Evolutionary conservation across 129 eudicot species (phyloP).

Genomic region (Tagetes patula): DNA sequence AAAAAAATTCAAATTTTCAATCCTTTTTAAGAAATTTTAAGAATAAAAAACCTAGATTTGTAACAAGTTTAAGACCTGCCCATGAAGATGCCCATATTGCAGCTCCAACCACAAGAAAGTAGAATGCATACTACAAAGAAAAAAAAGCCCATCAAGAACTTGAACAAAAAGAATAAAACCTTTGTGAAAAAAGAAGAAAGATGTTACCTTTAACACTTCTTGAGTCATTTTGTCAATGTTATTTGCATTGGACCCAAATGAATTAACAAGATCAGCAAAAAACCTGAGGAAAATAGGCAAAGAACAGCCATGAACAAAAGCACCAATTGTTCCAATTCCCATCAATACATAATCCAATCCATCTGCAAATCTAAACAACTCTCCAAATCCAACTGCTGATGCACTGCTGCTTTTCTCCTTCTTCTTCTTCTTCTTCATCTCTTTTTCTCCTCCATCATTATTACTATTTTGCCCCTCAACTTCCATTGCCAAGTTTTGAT

Average conservation of each 20-base stretch:
- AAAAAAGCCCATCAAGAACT: slow-evolving; percentile 54
- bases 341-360: slow-evolving; percentile 72
- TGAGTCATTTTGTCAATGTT: slow-evolving; percentile 88
- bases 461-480: slow-evolving; percentile 32
- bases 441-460: slow-evolving; percentile 30
- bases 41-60: slow-evolving; percentile 65
- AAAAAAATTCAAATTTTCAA: slow-evolving; percentile 24
- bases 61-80: slow-evolving; percentile 84
- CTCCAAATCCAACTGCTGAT: slow-evolving; percentile 58
- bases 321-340: slow-evolving; percentile 82
- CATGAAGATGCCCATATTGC: slow-evolving; percentile 99
- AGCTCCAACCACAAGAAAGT: slow-evolving; percentile 97
- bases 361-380: slow-evolving; percentile 92
- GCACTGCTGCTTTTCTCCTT: slow-evolving; percentile 36
- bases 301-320: slow-evolving; percentile 93
- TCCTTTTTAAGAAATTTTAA: slow-evolving; percentile 57
- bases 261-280: slow-evolving; percentile 98
- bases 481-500: slow-evolving; percentile 39
- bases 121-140: slow-evolving; percentile 87
- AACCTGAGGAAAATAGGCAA: slow-evolving; percentile 87
- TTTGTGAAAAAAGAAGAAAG: slow-evolving; percentile 7
- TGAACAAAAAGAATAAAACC: slow-evolving; percentile 45
- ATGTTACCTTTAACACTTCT: slow-evolving; percentile 72
- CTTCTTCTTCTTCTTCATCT: slow-evolving; percentile 31
- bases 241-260: slow-evolving; percentile 86